A percentile compares a stretch with the other conserved stretches of the same genome.
Conservation (phyloP, 192 early-diverging fungal genomes). For the Lobulomyces angularis region DNA sequence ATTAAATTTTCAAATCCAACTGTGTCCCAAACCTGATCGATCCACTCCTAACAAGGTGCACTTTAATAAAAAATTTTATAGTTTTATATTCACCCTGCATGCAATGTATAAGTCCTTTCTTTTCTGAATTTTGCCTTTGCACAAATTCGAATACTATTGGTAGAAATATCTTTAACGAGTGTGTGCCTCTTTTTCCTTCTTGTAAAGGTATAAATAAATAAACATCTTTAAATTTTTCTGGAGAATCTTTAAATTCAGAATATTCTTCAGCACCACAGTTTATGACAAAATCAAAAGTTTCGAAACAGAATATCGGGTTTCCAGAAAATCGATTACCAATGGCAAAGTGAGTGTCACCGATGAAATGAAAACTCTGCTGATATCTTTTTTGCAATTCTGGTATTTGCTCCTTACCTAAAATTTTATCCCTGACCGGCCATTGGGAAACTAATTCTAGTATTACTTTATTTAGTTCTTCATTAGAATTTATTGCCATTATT, state of each 20-base stretch:
- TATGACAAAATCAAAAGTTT: conserved; percentile 62
- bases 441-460: conserved; percentile 16
- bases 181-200: conserved; percentile 74
- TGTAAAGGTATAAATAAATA: conserved; percentile 69
- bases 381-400: conserved; percentile 4
- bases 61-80: too few relatives aligned
- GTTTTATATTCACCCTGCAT: conserved; percentile 58
- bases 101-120: conserved; percentile 61
- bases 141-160: conserved; percentile 43
- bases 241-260: conserved; percentile 7
- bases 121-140: conserved; percentile 9
- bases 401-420: conserved; percentile 4
- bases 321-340: conserved; percentile 42
- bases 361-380: conserved; percentile 24
- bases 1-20: too few relatives aligned
- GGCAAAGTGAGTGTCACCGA: conserved; percentile 48
- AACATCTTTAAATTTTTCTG: background rate
- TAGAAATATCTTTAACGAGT: conserved; percentile 45
- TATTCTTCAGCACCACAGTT: conserved; percentile 61
- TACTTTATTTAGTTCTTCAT: conserved; percentile 21
- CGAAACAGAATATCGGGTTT: conserved; percentile 44
- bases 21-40: too few relatives aligned
- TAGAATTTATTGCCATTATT: conserved; percentile 15
- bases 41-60: too few relatives aligned
- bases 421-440: too few relatives aligned